These are phyloP conservation scores for Phytomonas sp. DNA, from an alignment of 208 protist genomes.

Conservation along the genomic window DNA sequence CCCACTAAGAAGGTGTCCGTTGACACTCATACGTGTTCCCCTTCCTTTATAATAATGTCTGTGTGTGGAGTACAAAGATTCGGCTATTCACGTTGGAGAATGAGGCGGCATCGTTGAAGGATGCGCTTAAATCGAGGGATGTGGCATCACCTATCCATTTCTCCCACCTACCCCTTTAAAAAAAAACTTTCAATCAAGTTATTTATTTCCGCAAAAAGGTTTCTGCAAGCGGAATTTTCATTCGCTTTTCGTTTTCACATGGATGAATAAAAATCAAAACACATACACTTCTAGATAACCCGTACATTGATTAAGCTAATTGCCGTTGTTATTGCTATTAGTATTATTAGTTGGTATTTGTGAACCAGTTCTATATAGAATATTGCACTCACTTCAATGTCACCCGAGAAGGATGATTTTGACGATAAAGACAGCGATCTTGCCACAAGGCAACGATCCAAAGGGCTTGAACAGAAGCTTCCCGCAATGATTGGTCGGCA, in stretches of 20 bases:
- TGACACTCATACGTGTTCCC: not conserved
- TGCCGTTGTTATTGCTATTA: not conserved
- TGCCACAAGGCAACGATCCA: not conserved
- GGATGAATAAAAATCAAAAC: not conserved
- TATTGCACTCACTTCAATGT: not conserved
- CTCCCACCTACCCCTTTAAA: not conserved
- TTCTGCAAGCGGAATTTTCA: not conserved
- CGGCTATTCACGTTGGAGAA: not conserved
- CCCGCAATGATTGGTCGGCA: conserved; percentile 32
- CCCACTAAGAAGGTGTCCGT: not conserved
- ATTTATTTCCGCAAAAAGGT: not conserved
- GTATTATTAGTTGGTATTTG: not conserved
- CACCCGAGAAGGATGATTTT: not conserved
- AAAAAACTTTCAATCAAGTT: not conserved
- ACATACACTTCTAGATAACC: not conserved
- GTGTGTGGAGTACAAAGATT: not conserved
- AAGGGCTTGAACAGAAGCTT: conserved; percentile 16
- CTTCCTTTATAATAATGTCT: not conserved
- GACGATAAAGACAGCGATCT: conserved; percentile 1
- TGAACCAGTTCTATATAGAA: not conserved
- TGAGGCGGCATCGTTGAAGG: not conserved
- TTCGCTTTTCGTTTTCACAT: not conserved
- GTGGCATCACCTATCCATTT: not conserved
- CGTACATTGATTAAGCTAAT: not conserved
- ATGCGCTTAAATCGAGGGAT: not conserved